phyloP scores from a whole-genome alignment of 2,329 filamentous ascomycete species.

The Allantophomopsis cytisporea region DNA sequence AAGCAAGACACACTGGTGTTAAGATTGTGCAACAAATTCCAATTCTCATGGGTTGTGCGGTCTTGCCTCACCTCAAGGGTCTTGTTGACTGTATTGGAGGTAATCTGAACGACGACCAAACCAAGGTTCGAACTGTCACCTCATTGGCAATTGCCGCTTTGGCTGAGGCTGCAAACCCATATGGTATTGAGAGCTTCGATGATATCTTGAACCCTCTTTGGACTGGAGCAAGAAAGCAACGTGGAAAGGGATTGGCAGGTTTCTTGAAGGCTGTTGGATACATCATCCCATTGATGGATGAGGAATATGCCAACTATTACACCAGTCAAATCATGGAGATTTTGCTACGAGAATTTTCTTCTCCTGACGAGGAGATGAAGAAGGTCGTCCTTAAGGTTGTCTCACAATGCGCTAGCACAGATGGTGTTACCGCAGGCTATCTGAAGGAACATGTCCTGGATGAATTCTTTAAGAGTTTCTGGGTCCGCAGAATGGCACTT shows the following conservation, averaged over 20 bases:
- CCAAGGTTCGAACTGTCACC: constrained; percentile 93
- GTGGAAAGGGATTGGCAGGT: constrained; percentile 87
- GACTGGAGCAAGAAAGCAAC: constrained; percentile 91
- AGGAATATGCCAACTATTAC: constrained; percentile 99
- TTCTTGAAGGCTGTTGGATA: constrained; percentile 97
- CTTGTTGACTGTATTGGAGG: constrained; percentile 93
- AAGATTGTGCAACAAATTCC: constrained; percentile 99
- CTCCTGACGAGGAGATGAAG: constrained; percentile 98
- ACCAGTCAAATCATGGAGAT: constrained; percentile 99
- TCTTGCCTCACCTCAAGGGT: constrained; percentile 88
- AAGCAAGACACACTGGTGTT: constrained; percentile 92
- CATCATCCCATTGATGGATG: constrained; percentile 98
- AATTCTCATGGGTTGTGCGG: constrained; percentile 95
- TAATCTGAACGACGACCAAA: constrained; percentile 94
- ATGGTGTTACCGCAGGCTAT: constrained; percentile 89
- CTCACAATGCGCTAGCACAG: constrained; percentile 86
- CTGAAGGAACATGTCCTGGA: constrained; percentile 89
- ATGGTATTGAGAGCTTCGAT: constrained; percentile 98
- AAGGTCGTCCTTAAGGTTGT: constrained; percentile 97
- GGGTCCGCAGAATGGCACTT: constrained; percentile 91
- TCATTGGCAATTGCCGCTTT: constrained; percentile 88
- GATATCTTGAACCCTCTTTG: constrained; percentile 94
- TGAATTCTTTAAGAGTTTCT: constrained; percentile 98
- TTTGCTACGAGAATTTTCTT: constrained; percentile 85
- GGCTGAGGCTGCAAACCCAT: constrained; percentile 92